Evolutionary conservation across 108 stramenopile genomes (phyloP).

Genomic region (Fistulifera pelliculosa): DNA sequence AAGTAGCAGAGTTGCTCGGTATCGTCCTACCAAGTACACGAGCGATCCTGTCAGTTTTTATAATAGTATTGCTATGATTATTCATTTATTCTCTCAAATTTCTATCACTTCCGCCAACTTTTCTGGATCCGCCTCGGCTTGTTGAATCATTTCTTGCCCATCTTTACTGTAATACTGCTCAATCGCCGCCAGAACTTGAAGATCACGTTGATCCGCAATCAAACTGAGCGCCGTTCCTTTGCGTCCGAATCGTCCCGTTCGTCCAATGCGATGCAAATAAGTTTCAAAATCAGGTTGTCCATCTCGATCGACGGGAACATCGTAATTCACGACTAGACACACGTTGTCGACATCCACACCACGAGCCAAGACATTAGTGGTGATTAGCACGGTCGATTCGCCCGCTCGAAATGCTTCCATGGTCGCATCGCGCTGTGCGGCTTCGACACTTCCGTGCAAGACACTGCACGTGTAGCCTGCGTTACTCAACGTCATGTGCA

Average conservation of each 20-base stretch:
- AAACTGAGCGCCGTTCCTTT: slow-evolving; percentile 88
- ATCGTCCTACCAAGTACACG: too few species aligned
- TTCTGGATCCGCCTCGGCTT: slow-evolving; percentile 75
- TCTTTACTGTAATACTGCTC: slow-evolving; percentile 72
- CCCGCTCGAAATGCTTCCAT: slow-evolving; percentile 91
- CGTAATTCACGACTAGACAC: slow-evolving; percentile 94
- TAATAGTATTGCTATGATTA: not conserved
- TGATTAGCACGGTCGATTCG: slow-evolving; percentile 89
- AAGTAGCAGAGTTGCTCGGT: too few species aligned
- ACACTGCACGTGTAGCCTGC: slow-evolving; percentile 82
- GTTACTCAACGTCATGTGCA: slow-evolving; percentile 64
- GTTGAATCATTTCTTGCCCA: slow-evolving; percentile 82
- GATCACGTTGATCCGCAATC: slow-evolving; percentile 59
- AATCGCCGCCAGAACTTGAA: slow-evolving; percentile 73
- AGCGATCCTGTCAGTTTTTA: too few species aligned
- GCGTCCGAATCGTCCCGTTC: slow-evolving; percentile 85
- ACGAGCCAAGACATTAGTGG: slow-evolving; percentile 94
- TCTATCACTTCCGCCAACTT: slow-evolving; percentile 72
- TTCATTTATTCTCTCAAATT: too few species aligned
- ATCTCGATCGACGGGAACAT: slow-evolving; percentile 76
- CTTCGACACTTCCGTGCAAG: slow-evolving; percentile 68
- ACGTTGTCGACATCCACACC: slow-evolving; percentile 97
- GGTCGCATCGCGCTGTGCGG: slow-evolving; percentile 77
- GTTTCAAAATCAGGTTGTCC: slow-evolving; percentile 86
- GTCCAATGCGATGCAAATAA: slow-evolving; percentile 90